These are phyloP conservation scores for Musa troglodytarum DNA, from an alignment of 176 grass and related monocot genomes.

Conservation along the genomic window DNA sequence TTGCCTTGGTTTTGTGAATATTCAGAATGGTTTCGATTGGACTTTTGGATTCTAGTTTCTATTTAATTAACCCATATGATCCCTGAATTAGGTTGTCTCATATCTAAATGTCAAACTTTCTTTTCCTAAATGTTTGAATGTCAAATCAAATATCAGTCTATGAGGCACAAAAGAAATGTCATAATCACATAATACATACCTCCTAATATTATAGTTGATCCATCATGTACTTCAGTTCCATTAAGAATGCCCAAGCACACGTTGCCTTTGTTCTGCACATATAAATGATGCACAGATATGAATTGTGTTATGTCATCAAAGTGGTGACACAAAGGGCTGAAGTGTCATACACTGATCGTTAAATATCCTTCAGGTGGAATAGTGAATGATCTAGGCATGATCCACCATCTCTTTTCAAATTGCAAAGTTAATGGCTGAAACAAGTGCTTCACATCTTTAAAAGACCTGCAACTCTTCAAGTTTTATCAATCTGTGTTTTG, in stretches of 20 bases:
- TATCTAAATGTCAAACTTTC: too few species aligned
- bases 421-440: slow-evolving; percentile 67
- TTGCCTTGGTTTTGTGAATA: too few species aligned
- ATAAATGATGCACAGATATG: not conserved
- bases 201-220: slow-evolving; percentile 72
- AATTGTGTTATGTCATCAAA: not conserved
- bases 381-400: slow-evolving; percentile 49
- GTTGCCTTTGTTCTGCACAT: slow-evolving; percentile 68
- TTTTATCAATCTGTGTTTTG: not conserved
- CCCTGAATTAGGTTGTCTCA: too few species aligned
- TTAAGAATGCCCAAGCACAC: slow-evolving; percentile 77
- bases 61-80: too few species aligned
- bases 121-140: too few species aligned
- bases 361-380: slow-evolving; percentile 75
- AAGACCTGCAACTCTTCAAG: slow-evolving; percentile 45
- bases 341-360: slow-evolving; percentile 55
- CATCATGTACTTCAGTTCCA: slow-evolving; percentile 48
- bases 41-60: too few species aligned
- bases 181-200: slow-evolving; percentile 27
- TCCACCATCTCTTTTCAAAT: slow-evolving; percentile 54
- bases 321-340: not conserved
- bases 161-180: not conserved
- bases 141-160: not conserved
- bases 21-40: too few species aligned
- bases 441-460: slow-evolving; percentile 58